These are phyloP conservation scores for Quercus dentata DNA, from an alignment of 306 rosid species.

Conservation along the genomic window DNA sequence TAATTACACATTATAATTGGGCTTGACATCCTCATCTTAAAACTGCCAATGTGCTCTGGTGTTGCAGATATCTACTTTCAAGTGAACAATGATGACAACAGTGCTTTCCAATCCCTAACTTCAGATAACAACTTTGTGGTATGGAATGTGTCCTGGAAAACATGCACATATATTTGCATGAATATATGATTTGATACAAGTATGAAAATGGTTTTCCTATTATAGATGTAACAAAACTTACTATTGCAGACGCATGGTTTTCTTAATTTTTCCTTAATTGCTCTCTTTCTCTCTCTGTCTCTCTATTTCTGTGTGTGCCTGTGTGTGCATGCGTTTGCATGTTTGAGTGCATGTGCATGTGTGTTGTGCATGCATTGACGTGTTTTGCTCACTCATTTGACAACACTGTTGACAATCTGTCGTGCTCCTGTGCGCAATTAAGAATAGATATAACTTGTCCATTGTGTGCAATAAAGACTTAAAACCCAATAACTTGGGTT, in stretches of 20 bases:
- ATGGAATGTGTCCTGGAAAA: constrained; percentile 25
- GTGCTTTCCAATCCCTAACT: constrained; percentile 56
- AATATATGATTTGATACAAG: background rate
- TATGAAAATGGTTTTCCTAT: background rate
- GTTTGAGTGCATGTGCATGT: too few relatives aligned
- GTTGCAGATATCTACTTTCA: constrained; percentile 88
- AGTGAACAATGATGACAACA: constrained; percentile 67
- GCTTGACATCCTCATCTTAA: constrained; percentile 21
- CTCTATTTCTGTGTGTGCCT: background rate
- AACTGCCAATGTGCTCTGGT: constrained; percentile 20
- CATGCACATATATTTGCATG: background rate
- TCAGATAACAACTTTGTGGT: constrained; percentile 91
- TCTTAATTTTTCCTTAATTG: background rate
- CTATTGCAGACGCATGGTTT: background rate
- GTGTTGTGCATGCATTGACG: background rate
- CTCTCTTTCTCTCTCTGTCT: background rate
- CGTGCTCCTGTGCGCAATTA: too few relatives aligned
- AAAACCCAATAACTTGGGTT: background rate
- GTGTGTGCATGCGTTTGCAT: background rate
- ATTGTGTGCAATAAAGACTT: background rate
- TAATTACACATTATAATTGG: constrained; percentile 4
- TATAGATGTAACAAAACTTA: background rate
- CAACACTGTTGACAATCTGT: too few relatives aligned
- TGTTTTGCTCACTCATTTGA: background rate
- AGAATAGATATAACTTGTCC: background rate